These are phyloP conservation scores for Phytopythium chamaehyphon DNA, from an alignment of 352 stramenopile species.

Conservation along the genomic window DNA sequence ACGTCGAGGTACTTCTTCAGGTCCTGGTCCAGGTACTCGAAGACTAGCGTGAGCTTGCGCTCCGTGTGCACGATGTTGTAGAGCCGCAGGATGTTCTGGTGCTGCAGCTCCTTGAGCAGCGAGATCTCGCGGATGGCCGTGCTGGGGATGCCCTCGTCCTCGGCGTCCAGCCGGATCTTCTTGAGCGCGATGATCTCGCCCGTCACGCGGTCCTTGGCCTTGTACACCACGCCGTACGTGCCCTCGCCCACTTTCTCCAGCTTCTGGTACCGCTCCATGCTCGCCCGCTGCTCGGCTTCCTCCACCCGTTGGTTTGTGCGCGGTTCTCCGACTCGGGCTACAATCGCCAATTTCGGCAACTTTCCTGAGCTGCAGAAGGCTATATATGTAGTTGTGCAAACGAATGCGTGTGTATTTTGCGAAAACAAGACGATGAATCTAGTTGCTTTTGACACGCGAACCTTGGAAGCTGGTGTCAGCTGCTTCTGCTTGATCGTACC, in stretches of 20 bases:
- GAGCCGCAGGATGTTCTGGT: conserved; percentile 98
- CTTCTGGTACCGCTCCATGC: conserved; percentile 93
- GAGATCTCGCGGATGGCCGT: conserved; percentile 99
- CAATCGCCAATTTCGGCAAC: no score
- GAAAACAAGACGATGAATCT: background rate
- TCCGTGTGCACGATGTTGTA: conserved; percentile 99
- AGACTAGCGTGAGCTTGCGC: conserved; percentile 98
- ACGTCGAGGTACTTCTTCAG: conserved; percentile 99
- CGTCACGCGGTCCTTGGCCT: conserved; percentile 94
- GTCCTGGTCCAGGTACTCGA: conserved; percentile 99
- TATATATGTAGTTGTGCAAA: no score
- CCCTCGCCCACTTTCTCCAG: conserved; percentile 97
- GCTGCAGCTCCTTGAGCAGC: conserved; percentile 96
- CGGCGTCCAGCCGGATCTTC: conserved; percentile 99
- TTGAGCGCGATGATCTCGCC: conserved; percentile 99
- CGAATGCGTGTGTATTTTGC: no score
- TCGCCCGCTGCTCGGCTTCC: background rate
- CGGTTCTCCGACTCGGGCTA: background rate
- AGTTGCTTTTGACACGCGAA: background rate
- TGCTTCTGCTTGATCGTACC: background rate
- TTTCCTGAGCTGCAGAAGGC: no score
- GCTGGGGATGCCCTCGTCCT: conserved; percentile 97
- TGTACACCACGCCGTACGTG: conserved; percentile 99
- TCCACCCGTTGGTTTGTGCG: conserved; percentile 3
- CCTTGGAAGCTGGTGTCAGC: background rate